Evolutionary conservation across 805 yeast genomes (phyloP), one percentile per base, ranked within the genome.

Genomic region (Zygotorulaspora chibaensis): DNA sequence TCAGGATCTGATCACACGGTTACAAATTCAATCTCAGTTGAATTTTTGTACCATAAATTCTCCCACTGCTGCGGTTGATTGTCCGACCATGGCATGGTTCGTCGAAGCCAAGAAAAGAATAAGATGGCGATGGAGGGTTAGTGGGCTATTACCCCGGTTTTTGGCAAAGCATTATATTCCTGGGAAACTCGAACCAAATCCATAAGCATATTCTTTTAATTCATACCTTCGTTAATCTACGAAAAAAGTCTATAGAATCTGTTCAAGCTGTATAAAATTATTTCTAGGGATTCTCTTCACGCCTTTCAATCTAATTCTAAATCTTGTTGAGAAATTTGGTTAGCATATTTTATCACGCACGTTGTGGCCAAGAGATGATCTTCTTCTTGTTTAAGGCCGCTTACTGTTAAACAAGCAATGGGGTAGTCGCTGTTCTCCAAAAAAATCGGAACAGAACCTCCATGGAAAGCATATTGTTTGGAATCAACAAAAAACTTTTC

Each of bases 401-500:
- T 76, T 35, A 78, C 66, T 3, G 82, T 76, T 36, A 79, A 62
- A 1, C 77, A 71, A 8, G 76, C 84, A 16, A 75, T 58, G 11
- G 74, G 65, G 35, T 63, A 58, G 23, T 65, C 63, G 17, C 59
- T 57, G 17, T 55, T 52, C 2, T 44, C 44, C 15, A 74, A 52
- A 47, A 68, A 68, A 27, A 79, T 62, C 9, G 83, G 82, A 40
- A 79, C 71, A 28, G 76, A 72, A 43, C 84, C 84, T 18, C 84
- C 84, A 52, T 76, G 80, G 26, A 69, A 61, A 8, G 80, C 79
- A 53, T 69, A 78, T 10, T 73, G 77, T 15, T 53, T 53, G 8
- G 72, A 63, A 25, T 72, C 69, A 15, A 76, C 61, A 43, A 67
- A 71, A 34, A 62, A 61, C 3, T 68, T 70, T 35, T 71, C 75